Percentiles rank a stretch among this genome's conserved stretches.
phyloP scores from a whole-genome alignment of 805 yeast genomes.

The Torulaspora microellipsoides region DNA sequence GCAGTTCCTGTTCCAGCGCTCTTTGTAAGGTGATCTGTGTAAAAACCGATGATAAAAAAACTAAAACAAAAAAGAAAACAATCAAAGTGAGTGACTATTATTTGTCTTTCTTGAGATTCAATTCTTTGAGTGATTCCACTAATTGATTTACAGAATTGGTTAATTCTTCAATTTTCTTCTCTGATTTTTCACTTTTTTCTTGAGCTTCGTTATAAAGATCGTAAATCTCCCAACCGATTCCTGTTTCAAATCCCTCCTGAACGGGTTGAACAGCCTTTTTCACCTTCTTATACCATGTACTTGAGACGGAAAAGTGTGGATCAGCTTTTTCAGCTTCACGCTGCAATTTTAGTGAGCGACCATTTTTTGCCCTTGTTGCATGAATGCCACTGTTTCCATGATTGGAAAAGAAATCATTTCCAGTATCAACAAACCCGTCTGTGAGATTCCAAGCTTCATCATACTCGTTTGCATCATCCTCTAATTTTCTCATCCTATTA shows the following conservation, averaged over 20 bases:
- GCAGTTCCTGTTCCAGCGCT: too few relatives aligned
- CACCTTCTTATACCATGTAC: slow-evolving; percentile 50
- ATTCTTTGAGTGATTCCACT: slow-evolving; percentile 19
- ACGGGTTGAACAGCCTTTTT: slow-evolving; percentile 53
- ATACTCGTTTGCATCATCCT: slow-evolving; percentile 76
- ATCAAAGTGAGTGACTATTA: background rate
- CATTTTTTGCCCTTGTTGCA: slow-evolving; percentile 35
- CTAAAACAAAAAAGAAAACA: background rate
- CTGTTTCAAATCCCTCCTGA: slow-evolving; percentile 46
- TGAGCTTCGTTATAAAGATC: slow-evolving; percentile 52
- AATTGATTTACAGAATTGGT: slow-evolving; percentile 14
- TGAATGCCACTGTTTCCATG: slow-evolving; percentile 24
- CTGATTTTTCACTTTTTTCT: slow-evolving; percentile 11
- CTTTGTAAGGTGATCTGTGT: too few relatives aligned
- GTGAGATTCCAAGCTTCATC: slow-evolving; percentile 80
- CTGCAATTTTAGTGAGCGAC: slow-evolving; percentile 42
- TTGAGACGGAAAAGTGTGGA: slow-evolving; percentile 57
- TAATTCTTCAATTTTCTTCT: slow-evolving; percentile 17
- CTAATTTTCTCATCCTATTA: slow-evolving; percentile 56
- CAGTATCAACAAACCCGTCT: slow-evolving; percentile 56
- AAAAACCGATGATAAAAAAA: too few relatives aligned
- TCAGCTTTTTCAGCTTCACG: slow-evolving; percentile 62
- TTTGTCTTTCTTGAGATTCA: slow-evolving; percentile 10
- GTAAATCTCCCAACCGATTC: slow-evolving; percentile 62
- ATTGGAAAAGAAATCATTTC: slow-evolving; percentile 30